Evolutionary conservation across 805 yeast genomes (phyloP).

Genomic region (Nakazawaea anatomiae): DNA sequence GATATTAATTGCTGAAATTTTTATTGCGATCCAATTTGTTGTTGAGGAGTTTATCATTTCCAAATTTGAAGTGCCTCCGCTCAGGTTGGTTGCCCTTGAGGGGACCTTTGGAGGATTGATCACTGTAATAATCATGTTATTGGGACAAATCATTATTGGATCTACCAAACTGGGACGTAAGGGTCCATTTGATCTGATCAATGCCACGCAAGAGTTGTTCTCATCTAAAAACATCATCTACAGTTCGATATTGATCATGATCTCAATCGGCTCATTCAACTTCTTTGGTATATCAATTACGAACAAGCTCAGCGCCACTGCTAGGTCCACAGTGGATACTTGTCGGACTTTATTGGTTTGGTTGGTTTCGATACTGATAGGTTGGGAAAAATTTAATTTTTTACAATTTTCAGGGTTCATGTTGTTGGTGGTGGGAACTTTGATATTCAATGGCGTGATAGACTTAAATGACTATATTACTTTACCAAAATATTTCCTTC

Average conservation of each 20-base stretch:
- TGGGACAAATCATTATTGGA: conserved; percentile 37
- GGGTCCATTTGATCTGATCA: conserved; percentile 51
- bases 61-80: conserved; percentile 48
- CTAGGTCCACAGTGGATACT: conserved; percentile 75
- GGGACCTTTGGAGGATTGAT: conserved; percentile 58
- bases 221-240: conserved; percentile 34
- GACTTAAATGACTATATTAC: conserved; percentile 40
- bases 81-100: conserved; percentile 66
- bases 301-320: conserved; percentile 60
- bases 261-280: conserved; percentile 67
- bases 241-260: conserved; percentile 60
- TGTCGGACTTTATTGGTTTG: conserved; percentile 73
- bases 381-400: conserved; percentile 69
- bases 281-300: conserved; percentile 70
- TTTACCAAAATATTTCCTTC: conserved; percentile 42
- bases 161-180: conserved; percentile 23
- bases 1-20: conserved; percentile 55
- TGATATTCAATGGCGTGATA: conserved; percentile 67
- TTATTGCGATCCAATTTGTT: conserved; percentile 74
- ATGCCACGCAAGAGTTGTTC: conserved; percentile 45
- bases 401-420: conserved; percentile 62
- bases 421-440: conserved; percentile 62
- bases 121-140: conserved; percentile 37
- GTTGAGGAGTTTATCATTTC: conserved; percentile 65
- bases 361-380: conserved; percentile 60